Base-by-base conservation (phyloP, 306 rosid genomes). In the Echinosophora koreensis region DNA sequence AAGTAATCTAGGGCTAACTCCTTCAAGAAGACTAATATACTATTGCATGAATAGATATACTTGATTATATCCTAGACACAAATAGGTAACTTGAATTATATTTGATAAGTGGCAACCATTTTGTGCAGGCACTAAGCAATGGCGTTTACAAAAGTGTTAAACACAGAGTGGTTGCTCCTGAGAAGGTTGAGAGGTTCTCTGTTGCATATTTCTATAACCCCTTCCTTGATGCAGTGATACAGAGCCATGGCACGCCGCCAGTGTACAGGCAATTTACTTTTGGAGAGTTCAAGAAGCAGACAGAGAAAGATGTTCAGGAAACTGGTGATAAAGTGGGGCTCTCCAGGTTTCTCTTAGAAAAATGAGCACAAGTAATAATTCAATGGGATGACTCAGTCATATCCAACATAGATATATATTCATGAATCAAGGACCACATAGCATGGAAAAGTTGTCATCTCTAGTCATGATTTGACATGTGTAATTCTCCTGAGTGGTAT, bases 251-350 rank as follows among this genome's bases (percentile, higher is more conserved):
- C 6, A 69, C 35, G 37, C 85, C 87, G 14, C 34, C 83, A 9
- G 0, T 86, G 63, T 93, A 88, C 59, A 89, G 68, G 64, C 58
- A 86, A 34, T 91, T 93, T 85, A 91, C 81, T 44, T 84, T 88
- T 59, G 16, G 50, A 81, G 93, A 93, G 74, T 91, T 82, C 46
- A 76, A 74, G 73, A 68, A 32, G 15, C 95, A 89, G 57, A 77
- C 37, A 4, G 57, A 77, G 14, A 88, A 82, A 69, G 98, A 93
- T 76, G 89, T 87, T 46, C 66, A 69, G 59, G 84, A 85, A 71
- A 83, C 69, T 8, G 98, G 98, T 64, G 87, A 87, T 60, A 91
- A 91, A 88, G 83, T 89, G 62, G 98, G 98, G 11, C 87, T 93
- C 63, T 41, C 89, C 5, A 88, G 92, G 84, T 91, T 91, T 84